These are phyloP conservation scores for Diaporthe citri DNA, from an alignment of 2,329 filamentous ascomycete genomes.

Conservation along the genomic window DNA sequence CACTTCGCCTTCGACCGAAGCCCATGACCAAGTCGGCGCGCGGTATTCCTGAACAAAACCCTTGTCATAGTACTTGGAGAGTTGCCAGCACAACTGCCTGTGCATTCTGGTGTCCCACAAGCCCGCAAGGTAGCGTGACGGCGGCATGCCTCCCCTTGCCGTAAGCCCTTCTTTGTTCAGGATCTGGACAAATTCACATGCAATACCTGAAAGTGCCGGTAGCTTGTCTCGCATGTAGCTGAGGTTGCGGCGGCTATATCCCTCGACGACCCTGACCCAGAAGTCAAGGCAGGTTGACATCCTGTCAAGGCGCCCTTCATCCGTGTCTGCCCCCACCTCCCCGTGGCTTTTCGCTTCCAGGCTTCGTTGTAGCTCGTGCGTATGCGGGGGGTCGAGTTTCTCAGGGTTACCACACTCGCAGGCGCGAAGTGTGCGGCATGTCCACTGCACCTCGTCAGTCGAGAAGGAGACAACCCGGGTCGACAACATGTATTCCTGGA, in stretches of 20 bases:
- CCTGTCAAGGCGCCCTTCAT: neutral
- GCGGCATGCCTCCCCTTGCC: too few relatives aligned
- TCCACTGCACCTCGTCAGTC: neutral
- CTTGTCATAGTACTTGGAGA: too few relatives aligned
- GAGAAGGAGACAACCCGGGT: neutral
- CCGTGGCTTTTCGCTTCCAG: neutral
- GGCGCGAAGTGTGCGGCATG: neutral
- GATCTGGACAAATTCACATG: neutral
- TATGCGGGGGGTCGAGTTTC: neutral
- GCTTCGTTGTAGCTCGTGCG: neutral
- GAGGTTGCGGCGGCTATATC: neutral
- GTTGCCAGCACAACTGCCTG: neutral
- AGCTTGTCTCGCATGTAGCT: neutral
- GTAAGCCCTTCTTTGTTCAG: neutral
- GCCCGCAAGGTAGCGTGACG: neutral
- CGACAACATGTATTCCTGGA: neutral
- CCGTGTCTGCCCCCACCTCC: neutral
- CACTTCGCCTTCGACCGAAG: neutral
- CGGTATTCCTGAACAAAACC: too few relatives aligned
- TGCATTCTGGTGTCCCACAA: neutral
- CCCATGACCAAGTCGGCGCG: neutral
- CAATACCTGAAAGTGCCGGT: neutral
- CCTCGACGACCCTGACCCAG: neutral
- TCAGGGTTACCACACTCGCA: neutral
- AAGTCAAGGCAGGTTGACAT: neutral